These are phyloP conservation scores for Saccharomycopsis fibuligera DNA, from an alignment of 805 yeast genomes.

Conservation along the genomic window DNA sequence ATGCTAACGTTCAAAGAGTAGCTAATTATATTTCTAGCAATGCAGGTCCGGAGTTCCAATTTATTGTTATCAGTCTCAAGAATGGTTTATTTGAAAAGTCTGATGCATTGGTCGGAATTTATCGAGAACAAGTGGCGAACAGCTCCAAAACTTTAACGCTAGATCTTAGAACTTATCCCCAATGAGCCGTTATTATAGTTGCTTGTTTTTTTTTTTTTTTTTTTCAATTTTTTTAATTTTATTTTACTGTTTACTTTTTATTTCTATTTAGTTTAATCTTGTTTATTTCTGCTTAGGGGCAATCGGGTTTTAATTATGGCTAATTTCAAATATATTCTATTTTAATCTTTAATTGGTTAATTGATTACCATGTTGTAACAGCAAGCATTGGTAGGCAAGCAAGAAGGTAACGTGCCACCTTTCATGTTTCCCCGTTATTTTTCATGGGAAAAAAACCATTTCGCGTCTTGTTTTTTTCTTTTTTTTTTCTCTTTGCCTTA, in stretches of 20 bases:
- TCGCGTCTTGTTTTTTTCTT: neutral
- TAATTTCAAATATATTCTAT: neutral
- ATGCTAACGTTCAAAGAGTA: constrained; percentile 75
- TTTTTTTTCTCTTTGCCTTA: too few relatives aligned
- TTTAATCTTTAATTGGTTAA: neutral
- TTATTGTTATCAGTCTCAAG: constrained; percentile 88
- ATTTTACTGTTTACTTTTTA: neutral
- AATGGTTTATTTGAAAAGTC: constrained; percentile 81
- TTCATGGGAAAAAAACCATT: neutral
- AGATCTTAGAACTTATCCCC: constrained; percentile 60
- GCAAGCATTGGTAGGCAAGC: neutral
- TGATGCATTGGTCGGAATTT: constrained; percentile 88
- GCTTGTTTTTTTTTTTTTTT: neutral
- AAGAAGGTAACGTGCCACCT: neutral
- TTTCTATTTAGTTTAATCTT: neutral
- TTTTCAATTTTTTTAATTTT: neutral
- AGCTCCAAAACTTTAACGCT: constrained; percentile 68
- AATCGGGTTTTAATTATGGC: too few relatives aligned
- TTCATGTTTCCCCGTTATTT: too few relatives aligned
- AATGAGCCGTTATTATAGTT: neutral
- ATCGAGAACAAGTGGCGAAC: constrained; percentile 69
- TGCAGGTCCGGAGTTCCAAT: constrained; percentile 76
- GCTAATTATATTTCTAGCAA: constrained; percentile 79
- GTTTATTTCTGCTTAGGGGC: too few relatives aligned
- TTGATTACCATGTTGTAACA: neutral